These are phyloP conservation scores for Erodium trifolium DNA, from an alignment of 441 rosid genomes.

Conservation along the genomic window DNA sequence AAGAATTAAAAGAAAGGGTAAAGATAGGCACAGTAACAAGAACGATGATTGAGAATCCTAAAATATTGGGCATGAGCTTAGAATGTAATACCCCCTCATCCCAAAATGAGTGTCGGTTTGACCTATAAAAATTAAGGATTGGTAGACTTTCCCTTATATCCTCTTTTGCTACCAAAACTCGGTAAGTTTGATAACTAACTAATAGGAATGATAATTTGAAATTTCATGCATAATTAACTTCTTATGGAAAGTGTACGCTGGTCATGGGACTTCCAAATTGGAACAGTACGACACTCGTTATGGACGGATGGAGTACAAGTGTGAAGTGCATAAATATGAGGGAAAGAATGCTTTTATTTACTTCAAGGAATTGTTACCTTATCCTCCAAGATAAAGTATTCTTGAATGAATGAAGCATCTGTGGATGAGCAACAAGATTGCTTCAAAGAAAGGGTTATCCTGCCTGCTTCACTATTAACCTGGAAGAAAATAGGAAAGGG, in stretches of 20 bases:
- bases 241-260: not conserved
- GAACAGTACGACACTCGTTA: not conserved
- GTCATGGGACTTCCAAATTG: not conserved
- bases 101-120: not conserved
- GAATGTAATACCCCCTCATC: not conserved
- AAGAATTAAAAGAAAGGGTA: not conserved
- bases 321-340: not conserved
- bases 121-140: not conserved
- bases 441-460: slow-evolving; percentile 74
- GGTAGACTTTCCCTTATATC: not conserved
- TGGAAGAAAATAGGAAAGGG: slow-evolving; percentile 25
- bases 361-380: slow-evolving; percentile 42
- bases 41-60: not conserved
- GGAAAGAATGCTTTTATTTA: no score
- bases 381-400: slow-evolving; percentile 60
- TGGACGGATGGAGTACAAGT: not conserved
- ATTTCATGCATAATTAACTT: not conserved
- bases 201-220: not conserved
- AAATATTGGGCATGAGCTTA: not conserved
- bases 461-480: slow-evolving; percentile 64
- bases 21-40: not conserved
- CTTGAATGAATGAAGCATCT: slow-evolving; percentile 76
- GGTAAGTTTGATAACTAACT: not conserved
- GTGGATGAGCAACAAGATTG: slow-evolving; percentile 82
- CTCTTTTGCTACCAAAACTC: not conserved